Base-by-base conservation (phyloP, 2,329 filamentous ascomycete species). In the Rhinocladiella similis region DNA sequence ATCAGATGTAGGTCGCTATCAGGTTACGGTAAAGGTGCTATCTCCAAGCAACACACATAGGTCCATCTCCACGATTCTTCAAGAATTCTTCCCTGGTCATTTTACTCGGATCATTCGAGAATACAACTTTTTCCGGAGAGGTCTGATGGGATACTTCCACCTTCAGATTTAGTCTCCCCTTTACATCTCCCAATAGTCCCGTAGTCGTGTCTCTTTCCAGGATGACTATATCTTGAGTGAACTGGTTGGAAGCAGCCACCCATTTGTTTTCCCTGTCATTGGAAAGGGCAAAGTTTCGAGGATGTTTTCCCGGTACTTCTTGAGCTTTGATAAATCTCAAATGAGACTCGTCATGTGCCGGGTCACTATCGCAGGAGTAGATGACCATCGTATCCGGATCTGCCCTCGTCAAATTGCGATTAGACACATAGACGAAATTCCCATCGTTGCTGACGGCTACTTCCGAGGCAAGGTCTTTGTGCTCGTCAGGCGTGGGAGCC, bases 401-500 rank as follows among this genome's bases (percentile, higher is more conserved):
- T 18, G 12, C 14, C 9, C 46, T 20, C 5, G 47, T 52, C 22
- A 50, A 20, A 36, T 55, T 48, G n/a, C 56, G 47, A 25, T 55
- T 59, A 2, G 51, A 54, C 19, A 50, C 56, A 46, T 59, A 59
- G 45, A 55, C 46, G 19, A 59, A 55, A 35, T 47, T 59, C 7
- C 56, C 56, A n/a, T 59, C 56, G 1, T 45, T 43, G 42, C 22
- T 59, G 25, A 54, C 47, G 18, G 43, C 51, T 18, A 59, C 41
- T 48, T 59, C 56, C 13, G 51, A 39, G 12, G 50, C 56, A 16
- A 59, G 46, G 22, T 53, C 45, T 18, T 50, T 45, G 22, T 53
- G 50, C 18, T 50, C 38, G 16, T 33, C 45, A n/a, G 50, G 45
- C 2, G 25, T 53, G 22, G 36, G 53, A 19, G 18, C 29, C 9